Evolutionary conservation across 2,329 filamentous ascomycete species (phyloP).

Genomic region (Xylariaceae sp.): DNA sequence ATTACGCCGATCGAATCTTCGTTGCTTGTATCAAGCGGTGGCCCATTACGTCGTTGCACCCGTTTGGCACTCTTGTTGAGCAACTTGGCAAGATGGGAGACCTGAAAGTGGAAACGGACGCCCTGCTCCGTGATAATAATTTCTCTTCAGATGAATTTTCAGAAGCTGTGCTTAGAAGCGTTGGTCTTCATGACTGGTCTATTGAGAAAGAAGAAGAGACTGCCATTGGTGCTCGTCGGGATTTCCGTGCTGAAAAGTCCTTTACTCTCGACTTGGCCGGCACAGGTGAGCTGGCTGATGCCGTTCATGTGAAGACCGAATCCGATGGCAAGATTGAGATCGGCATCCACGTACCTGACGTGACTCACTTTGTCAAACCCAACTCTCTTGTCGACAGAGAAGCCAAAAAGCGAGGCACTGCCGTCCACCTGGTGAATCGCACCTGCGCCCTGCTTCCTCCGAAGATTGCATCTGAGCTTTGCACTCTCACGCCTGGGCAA

Average conservation of each 20-base stretch:
- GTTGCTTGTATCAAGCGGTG: slow-evolving; percentile 99
- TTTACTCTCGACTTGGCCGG: slow-evolving; percentile 93
- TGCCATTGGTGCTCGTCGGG: slow-evolving; percentile 69
- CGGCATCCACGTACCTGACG: slow-evolving; percentile 90
- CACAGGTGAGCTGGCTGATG: slow-evolving; percentile 83
- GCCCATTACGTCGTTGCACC: slow-evolving; percentile 99
- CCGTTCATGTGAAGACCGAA: slow-evolving; percentile 83
- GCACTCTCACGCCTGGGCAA: slow-evolving; percentile 80
- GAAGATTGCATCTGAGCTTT: slow-evolving; percentile 80
- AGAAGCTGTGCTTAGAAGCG: slow-evolving; percentile 89
- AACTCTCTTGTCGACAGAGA: slow-evolving; percentile 95
- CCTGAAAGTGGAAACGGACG: slow-evolving; percentile 95
- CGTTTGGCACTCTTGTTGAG: slow-evolving; percentile 95
- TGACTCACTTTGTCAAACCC: slow-evolving; percentile 93
- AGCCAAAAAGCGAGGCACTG: slow-evolving; percentile 95
- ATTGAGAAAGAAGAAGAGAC: slow-evolving; percentile 78
- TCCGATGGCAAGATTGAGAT: slow-evolving; percentile 86
- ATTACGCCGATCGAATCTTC: slow-evolving; percentile 96
- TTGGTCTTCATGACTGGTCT: slow-evolving; percentile 89
- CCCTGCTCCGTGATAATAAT: slow-evolving; percentile 95
- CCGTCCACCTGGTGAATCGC: slow-evolving; percentile 90
- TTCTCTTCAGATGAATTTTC: slow-evolving; percentile 97
- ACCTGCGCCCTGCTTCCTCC: slow-evolving; percentile 83
- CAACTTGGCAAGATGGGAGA: slow-evolving; percentile 97
- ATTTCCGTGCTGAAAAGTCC: slow-evolving; percentile 82